Percentiles rank a stretch among this genome's conserved stretches.
phyloP scores from a whole-genome alignment of 208 protist genomes.

The Leptomonas pyrrhocoris region DNA sequence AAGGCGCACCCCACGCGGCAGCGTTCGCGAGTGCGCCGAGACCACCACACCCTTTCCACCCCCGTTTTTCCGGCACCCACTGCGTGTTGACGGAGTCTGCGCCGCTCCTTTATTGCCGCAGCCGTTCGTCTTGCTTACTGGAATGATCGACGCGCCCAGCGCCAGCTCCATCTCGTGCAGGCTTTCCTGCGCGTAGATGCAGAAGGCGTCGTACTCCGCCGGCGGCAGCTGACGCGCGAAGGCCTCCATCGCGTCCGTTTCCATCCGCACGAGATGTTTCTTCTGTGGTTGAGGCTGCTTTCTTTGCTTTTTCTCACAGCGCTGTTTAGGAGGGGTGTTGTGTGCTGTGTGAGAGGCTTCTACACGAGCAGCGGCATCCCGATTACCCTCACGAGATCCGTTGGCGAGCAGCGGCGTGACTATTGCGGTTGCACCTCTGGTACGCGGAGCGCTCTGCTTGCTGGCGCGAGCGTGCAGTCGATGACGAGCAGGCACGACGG shows the following conservation, averaged over 20 bases:
- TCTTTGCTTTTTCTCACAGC: too few relatives aligned
- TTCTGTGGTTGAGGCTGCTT: neutral
- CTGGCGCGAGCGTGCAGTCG: neutral
- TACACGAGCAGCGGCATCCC: too few relatives aligned
- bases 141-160: neutral
- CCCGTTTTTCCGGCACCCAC: too few relatives aligned
- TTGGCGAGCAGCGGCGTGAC: neutral
- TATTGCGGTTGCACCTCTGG: neutral
- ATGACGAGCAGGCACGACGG: neutral
- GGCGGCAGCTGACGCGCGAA: conserved; percentile 10
- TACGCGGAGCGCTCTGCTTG: neutral
- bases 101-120: too few relatives aligned
- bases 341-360: too few relatives aligned
- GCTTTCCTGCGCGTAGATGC: conserved; percentile 22
- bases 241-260: conserved; percentile 2
- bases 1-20: conserved; percentile 24
- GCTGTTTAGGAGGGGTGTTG: too few relatives aligned
- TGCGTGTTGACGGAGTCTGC: too few relatives aligned
- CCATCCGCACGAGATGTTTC: neutral
- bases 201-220: conserved; percentile 24
- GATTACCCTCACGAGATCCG: neutral
- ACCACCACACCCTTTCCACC: conserved; percentile 1
- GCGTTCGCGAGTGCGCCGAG: conserved; percentile 8
- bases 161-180: conserved; percentile 22
- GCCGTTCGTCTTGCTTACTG: neutral